Base-by-base conservation (phyloP, 2,329 filamentous ascomycete genomes). In the Trematosphaeria pertusa region DNA sequence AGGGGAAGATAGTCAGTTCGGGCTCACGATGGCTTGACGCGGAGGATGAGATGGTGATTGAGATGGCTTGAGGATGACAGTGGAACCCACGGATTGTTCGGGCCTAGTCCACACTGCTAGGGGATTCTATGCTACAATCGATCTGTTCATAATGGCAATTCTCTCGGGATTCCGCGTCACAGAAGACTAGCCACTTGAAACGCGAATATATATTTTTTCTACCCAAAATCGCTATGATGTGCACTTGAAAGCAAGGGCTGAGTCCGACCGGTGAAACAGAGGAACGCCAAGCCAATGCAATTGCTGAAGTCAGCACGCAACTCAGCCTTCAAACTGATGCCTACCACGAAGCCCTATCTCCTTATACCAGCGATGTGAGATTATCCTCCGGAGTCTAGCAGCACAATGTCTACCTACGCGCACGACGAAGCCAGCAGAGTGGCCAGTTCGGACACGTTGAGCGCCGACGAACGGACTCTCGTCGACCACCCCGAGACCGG, bases 11-110 rank as follows among this genome's bases (percentile, higher is more conserved):
- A 12, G 79, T 81, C 48, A 75, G 74, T 5, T 81, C 81, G 7
- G 81, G 81, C 0, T 75, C 83, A 11, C 73, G 74, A 37, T 96
- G 90, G 89, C 71, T 87, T 40, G 90, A 86, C 69, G 83, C 79
- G 0, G 78, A 79, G 1, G 85, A 85, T 1, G 62, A 80, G 28
- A 73, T 75, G 0, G 75, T 88, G 7, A 73, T 86, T 30, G 72
- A 74, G 52, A 81, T 83, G 77, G 64, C 65, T 2, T 67, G 39
- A 56, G 17, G 11, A 2, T 10, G 19, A 37, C 18, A 11, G 31
- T 37, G 5, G n/a, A 21, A 6, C 7, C 14, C 0, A 32, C 7
- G n/a, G 14, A n/a, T n/a, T n/a, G n/a, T n/a, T n/a, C n/a, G n/a
- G n/a, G n/a, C n/a, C n/a, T n/a, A n/a, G n/a, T n/a, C n/a, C n/a